These are phyloP conservation scores for Sporisorium iseilematis-ciliati DNA, from an alignment of 1,284 basidiomycete species.

Conservation along the genomic window DNA sequence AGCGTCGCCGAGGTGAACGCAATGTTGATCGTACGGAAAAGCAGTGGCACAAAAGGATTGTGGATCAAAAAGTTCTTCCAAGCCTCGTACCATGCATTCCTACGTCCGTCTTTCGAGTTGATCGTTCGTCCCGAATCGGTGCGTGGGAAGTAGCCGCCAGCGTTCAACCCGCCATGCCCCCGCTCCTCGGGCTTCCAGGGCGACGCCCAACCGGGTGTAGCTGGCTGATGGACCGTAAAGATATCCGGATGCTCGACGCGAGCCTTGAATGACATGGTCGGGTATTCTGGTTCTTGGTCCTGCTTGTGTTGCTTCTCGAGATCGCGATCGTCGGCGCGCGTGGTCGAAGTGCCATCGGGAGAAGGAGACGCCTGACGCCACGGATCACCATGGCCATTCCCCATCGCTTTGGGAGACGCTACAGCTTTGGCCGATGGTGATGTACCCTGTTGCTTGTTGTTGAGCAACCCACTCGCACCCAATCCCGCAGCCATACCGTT, in stretches of 20 bases:
- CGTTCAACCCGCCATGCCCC: conserved; percentile 39
- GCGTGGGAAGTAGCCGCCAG: conserved; percentile 55
- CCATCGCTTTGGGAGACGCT: conserved; percentile 4
- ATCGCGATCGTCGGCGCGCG: conserved; percentile 31
- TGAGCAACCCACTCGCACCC: conserved; percentile 49
- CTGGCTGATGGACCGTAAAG: conserved; percentile 62
- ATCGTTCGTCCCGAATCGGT: conserved; percentile 46
- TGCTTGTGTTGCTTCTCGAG: conserved; percentile 36
- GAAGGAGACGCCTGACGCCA: conserved; percentile 38
- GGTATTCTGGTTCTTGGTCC: conserved; percentile 35
- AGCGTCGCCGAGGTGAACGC: conserved; percentile 83
- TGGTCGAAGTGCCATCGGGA: conserved; percentile 41
- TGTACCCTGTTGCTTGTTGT: conserved; percentile 23
- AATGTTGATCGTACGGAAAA: conserved; percentile 87
- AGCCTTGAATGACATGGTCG: conserved; percentile 49
- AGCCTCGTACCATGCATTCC: conserved; percentile 38
- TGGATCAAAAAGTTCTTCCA: conserved; percentile 65
- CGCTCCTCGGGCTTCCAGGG: conserved; percentile 63
- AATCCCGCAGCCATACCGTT: conserved; percentile 40
- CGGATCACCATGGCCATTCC: conserved; percentile 13
- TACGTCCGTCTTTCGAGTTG: conserved; percentile 25
- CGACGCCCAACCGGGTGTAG: conserved; percentile 63
- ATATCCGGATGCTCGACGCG: conserved; percentile 47
- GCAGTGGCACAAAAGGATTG: conserved; percentile 73
- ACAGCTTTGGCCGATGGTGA: conserved; percentile 10